These are phyloP conservation scores for Dictyostelium firmibasis DNA, from an alignment of 78 protist species.

Conservation along the genomic window DNA sequence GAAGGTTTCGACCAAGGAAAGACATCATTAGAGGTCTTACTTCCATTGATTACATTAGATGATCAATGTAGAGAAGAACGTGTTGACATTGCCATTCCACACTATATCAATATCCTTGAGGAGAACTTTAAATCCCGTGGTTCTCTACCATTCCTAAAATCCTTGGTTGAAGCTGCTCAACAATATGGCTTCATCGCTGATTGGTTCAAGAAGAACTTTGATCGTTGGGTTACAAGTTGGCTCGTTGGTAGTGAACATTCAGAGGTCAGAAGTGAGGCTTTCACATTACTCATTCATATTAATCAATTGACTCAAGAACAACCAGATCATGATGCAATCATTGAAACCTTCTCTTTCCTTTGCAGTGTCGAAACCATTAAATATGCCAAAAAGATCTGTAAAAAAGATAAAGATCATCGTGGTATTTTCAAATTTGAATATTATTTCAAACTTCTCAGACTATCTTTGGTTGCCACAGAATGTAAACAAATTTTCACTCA, in stretches of 20 bases:
- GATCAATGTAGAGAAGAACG: slow-evolving; percentile 6
- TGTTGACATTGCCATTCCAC: slow-evolving; percentile 1
- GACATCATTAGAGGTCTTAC: slow-evolving; percentile 18
- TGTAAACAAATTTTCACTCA: neutral
- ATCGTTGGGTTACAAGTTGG: slow-evolving; percentile 27
- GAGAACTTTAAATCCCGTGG: neutral
- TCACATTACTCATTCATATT: neutral
- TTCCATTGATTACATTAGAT: slow-evolving; percentile 13
- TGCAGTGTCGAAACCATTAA: neutral
- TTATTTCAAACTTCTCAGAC: slow-evolving; percentile 21
- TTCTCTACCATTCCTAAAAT: neutral
- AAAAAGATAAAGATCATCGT: slow-evolving; percentile 26
- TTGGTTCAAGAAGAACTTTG: slow-evolving; percentile 40
- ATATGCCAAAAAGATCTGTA: neutral
- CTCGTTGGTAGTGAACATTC: neutral
- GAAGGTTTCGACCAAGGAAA: neutral
- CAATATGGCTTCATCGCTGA: neutral
- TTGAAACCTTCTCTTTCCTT: neutral
- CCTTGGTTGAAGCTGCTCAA: neutral
- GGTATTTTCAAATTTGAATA: slow-evolving; percentile 2
- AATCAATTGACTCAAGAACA: neutral
- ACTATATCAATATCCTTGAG: slow-evolving; percentile 13
- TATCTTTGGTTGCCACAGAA: neutral
- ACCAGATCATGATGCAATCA: neutral
- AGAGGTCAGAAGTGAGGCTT: slow-evolving; percentile 42